Conservation (phyloP, 2,329 filamentous ascomycete genomes). For the Coleophoma crateriformis region DNA sequence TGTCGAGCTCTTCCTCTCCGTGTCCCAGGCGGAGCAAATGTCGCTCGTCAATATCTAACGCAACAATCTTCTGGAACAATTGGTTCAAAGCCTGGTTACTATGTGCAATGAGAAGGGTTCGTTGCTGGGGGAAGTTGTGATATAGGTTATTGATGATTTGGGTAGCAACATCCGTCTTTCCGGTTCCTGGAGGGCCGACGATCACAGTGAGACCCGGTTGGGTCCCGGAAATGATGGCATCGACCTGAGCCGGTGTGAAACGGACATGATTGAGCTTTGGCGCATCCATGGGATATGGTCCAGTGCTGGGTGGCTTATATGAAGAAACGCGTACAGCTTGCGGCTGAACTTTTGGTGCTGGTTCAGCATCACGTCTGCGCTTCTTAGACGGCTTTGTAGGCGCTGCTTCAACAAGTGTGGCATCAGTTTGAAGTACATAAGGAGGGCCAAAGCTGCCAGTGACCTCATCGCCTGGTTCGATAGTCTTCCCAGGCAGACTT, state of each 20-base stretch:
- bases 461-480: slow-evolving; percentile 71
- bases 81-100: slow-evolving; percentile 98
- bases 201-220: slow-evolving; percentile 93
- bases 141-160: slow-evolving; percentile 99
- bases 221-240: slow-evolving; percentile 88
- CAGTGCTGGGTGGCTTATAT: slow-evolving; percentile 82
- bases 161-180: slow-evolving; percentile 98
- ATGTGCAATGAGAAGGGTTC: slow-evolving; percentile 88
- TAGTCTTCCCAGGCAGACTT: slow-evolving; percentile 79
- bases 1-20: slow-evolving; percentile 89
- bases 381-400: slow-evolving; percentile 71
- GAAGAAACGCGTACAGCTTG: slow-evolving; percentile 78
- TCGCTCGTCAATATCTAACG: slow-evolving; percentile 89
- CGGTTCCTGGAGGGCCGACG: slow-evolving; percentile 91
- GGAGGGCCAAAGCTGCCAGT: slow-evolving; percentile 76
- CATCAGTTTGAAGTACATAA: slow-evolving; percentile 70
- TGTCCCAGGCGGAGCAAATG: slow-evolving; percentile 90
- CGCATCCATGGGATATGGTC: slow-evolving; percentile 81
- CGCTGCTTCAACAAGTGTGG: slow-evolving; percentile 44
- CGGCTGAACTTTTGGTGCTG: slow-evolving; percentile 52
- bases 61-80: slow-evolving; percentile 96
- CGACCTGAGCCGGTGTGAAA: slow-evolving; percentile 86
- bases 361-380: slow-evolving; percentile 73
- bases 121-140: slow-evolving; percentile 91
- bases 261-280: slow-evolving; percentile 78